Evolutionary conservation across 2,329 filamentous ascomycete genomes (phyloP), one percentile per base, ranked within the genome.

Genomic region (Xylariaceae sp.): DNA sequence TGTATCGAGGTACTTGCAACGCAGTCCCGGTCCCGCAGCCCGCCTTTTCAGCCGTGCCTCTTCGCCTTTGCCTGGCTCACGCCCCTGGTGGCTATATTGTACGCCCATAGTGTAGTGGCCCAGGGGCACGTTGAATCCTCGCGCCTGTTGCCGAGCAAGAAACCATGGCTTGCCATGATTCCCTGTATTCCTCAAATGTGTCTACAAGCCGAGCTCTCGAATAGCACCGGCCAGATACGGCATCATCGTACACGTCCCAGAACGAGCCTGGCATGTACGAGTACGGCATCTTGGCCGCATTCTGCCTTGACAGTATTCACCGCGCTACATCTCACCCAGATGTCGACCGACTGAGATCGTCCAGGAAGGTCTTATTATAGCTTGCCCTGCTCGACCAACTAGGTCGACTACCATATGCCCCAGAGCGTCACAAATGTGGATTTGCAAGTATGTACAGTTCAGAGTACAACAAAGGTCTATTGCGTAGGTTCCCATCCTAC

Each of bases 31-130:
- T 4, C 22, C 22, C 7, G 22, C 22, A 28, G 55, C 50, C 47
- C 55, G 49, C 55, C 44, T 50, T 48, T 53, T 57, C 55, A 57
- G 55, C 55, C 53, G 55, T 57, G 55, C 55, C 53, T 28, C 50
- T 49, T 40, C 44, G 22, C 22, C 22, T 28, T 49, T 50, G 17
- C 19, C 7, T 46, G 17, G 7, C 40, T 7, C 53, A 53, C 53
- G 44, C 53, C 54, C 53, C 55, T 14, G 45, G 55, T 55, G 52
- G 47, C 28, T 46, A 3, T 52, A 53, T n/a, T 39, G 5, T 34
- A 22, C 52, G 48, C 46, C 50, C 44, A 52, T 50, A 40, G 39
- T 40, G 46, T 45, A 51, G 42, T 28, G 43, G 34, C 43, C 28
- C 42, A 31, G 28, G 34, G 22, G 47, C 47, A 28, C 7, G 22